Evolutionary conservation across 495 filamentous ascomycete species (phyloP), one percentile per base, ranked within the genome.

Genomic region (Annulohypoxylon stygium): DNA sequence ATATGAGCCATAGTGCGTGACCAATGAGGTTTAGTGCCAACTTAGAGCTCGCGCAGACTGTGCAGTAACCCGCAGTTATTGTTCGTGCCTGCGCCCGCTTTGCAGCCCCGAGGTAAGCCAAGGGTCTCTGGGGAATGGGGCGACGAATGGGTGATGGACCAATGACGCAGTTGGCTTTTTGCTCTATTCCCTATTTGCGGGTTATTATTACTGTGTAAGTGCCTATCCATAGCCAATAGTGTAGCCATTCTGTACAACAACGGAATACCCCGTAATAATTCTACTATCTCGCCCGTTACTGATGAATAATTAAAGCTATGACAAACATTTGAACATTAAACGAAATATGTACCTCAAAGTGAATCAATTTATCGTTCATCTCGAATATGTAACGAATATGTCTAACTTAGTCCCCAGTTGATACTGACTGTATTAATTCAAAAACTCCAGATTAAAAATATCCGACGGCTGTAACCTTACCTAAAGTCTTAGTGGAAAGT

Each of bases 11-110:
- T 11, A 20, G 33, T 18, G 30, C 14, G 36, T 26, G 61, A 47
- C 60, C 37, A 74, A 74, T 66, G 12, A 39, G 61, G 71, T 70
- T 67, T 74, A 70, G 71, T 67, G 66, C 50, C 65, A 39, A 61
- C 11, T 57, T 60, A 51, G 25, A 64, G 12, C 11, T 11, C 14
- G 57, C 41, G 23, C 16, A 20, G 12, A 16, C 14, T 45, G 41
- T 45, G 41, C 43, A 47, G 43, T 26, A 55, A 34, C 25, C n/a
- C 18, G 33, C 33, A 45, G 59, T 47, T 16, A 47, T 45, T 45
- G 58, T 47, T 55, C 53, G 51, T 65, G 60, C 60, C 67, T 65
- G 68, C 61, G 68, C 61, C 43, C 34, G 54, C 34, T 54, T 61
- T 65, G 59, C 58, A 69, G 33, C 59, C 48, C 43, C 43, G 18